Evolutionary conservation across 2,329 filamentous ascomycete genomes (phyloP).

Genomic region (Trichoderma sp.): DNA sequence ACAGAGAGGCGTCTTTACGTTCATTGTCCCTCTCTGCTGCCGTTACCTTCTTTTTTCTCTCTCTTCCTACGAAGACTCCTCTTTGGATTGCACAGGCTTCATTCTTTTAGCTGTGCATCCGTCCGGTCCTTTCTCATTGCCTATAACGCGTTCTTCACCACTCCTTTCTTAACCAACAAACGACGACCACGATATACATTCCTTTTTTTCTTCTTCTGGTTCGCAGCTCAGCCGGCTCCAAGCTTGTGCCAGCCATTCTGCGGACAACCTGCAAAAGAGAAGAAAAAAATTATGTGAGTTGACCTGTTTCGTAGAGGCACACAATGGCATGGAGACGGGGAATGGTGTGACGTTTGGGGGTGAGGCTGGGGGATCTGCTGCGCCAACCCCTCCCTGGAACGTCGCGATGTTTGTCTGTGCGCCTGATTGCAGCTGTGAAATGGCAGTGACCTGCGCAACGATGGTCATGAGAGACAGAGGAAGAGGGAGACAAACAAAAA

Average conservation of each 20-base stretch:
- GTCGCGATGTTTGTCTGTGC: constrained; percentile 10
- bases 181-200: constrained; percentile 9
- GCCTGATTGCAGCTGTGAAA: background rate
- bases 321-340: constrained; percentile 4
- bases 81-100: constrained; percentile 31
- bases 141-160: constrained; percentile 16
- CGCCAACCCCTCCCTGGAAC: constrained; percentile 18
- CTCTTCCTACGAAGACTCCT: constrained; percentile 19
- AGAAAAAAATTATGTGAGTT: constrained; percentile 13
- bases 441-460: background rate
- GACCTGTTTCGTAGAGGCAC: constrained; percentile 17
- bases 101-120: constrained; percentile 37
- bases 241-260: background rate
- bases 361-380: constrained; percentile 5
- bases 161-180: constrained; percentile 4
- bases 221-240: background rate
- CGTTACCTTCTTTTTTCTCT: constrained; percentile 20
- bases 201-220: background rate
- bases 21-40: constrained; percentile 23
- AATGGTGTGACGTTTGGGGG: constrained; percentile 17
- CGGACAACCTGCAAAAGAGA: background rate
- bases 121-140: constrained; percentile 30
- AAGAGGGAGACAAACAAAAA: background rate
- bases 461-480: background rate
- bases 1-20: constrained; percentile 17